Base-by-base conservation (phyloP, 345 rosid genomes). In the Rubroshorea leprosula region DNA sequence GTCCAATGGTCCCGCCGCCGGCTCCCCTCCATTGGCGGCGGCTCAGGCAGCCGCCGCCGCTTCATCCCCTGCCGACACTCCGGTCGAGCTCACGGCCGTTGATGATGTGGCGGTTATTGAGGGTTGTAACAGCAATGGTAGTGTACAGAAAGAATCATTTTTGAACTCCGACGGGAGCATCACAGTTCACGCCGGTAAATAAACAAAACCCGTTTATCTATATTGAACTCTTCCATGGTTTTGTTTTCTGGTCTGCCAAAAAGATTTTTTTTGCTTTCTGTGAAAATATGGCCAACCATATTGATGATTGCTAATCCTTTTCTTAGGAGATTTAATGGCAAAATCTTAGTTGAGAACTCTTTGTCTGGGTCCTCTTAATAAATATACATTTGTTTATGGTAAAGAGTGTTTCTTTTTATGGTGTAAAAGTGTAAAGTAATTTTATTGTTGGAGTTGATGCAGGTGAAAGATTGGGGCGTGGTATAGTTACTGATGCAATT, bases 381-480 rank as follows among this genome's bases (percentile, higher is more conserved):
- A n/a, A n/a, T n/a, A n/a, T n/a, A n/a, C n/a, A n/a, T n/a, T n/a
- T n/a, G n/a, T n/a, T n/a, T n/a, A n/a, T n/a, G n/a, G n/a, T n/a
- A 35, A 35, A 35, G 12, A 2, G 12, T 8, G 41, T 35, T 35
- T 35, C 3, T 35, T 35, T 2, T 35, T 35, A 35, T 35, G 41
- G n/a, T 35, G 7, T 35, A 35, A 13, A 35, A 35, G 9, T 35
- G 12, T 10, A 35, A 35, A 35, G 11, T 35, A 13, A 35, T 3
- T 35, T 35, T 2, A 35, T 10, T 13, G 7, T 8, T 35, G 3
- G 12, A 35, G 9, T 1, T 3, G 1, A 0, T 31, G 48, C 68
- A 93, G 99, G 97, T 67, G 99, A 93, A 57, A 78, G 97, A 71
- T 83, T 87, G 65, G 99, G 97, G 58, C 91, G 99, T 58, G 92